Conservation (phyloP, 352 stramenopile genomes). For the Phytophthora cryptogea region DNA sequence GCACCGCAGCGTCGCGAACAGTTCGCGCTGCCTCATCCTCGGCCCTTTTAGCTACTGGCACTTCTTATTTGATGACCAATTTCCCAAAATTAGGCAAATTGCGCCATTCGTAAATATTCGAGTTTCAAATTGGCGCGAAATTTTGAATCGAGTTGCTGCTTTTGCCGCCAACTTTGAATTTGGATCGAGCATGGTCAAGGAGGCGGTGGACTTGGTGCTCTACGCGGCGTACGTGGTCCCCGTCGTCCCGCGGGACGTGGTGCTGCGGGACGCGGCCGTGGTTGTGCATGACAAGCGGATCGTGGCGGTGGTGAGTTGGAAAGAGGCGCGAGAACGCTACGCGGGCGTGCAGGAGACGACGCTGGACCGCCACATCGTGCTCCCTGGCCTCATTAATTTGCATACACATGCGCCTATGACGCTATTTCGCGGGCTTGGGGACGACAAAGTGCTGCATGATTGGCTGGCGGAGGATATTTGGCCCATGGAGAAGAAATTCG, state of each 20-base stretch:
- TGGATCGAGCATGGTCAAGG: conserved; percentile 8
- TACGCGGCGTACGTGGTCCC: conserved; percentile 73
- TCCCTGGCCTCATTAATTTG: conserved; percentile 82
- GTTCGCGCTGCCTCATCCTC: conserved; percentile 45
- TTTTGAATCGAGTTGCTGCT: conserved; percentile 1
- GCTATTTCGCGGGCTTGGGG: conserved; percentile 77
- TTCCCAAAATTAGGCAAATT: background rate
- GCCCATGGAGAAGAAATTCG: conserved; percentile 75
- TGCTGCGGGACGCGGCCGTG: conserved; percentile 69
- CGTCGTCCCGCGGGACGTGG: conserved; percentile 63
- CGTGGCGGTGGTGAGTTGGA: conserved; percentile 58
- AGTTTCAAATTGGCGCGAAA: conserved; percentile 9
- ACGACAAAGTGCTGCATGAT: conserved; percentile 78
- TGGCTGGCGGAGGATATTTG: conserved; percentile 84
- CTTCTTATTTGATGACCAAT: background rate
- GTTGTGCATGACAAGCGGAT: conserved; percentile 62
- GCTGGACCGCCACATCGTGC: conserved; percentile 64
- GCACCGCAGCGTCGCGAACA: conserved; percentile 56
- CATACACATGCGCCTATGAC: conserved; percentile 86
- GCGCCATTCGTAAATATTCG: background rate
- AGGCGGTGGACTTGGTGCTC: conserved; percentile 62
- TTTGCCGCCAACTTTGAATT: conserved; percentile 8
- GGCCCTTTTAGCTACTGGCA: background rate
- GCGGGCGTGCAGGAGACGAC: conserved; percentile 35
- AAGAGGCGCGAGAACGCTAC: conserved; percentile 53